A percentile compares a stretch with the other conserved stretches of the same genome.
Evolutionary conservation across 768 basidiomycete species (phyloP).

Genomic region (Termitomyces sp.): DNA sequence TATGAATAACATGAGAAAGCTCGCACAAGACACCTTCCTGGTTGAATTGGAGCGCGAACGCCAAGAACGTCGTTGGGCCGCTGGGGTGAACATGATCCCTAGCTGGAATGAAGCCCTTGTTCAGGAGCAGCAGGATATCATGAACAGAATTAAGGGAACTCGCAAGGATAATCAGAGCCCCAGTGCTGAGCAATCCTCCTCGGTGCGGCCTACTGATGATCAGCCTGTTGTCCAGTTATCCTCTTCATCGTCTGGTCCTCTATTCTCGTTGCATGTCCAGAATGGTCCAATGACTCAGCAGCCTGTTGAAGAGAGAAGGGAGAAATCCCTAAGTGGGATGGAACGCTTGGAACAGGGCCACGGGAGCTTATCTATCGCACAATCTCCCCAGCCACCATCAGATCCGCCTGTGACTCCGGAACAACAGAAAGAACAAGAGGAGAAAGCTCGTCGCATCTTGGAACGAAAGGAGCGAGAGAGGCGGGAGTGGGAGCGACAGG

Average conservation of each 20-base stretch:
- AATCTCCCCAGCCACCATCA: neutral
- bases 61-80: conserved; percentile 46
- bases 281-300: neutral
- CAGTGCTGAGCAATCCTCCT: conserved; percentile 4
- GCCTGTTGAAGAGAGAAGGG: conserved; percentile 8
- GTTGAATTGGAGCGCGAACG: conserved; percentile 45
- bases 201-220: neutral
- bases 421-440: conserved; percentile 7
- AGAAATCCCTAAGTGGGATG: neutral
- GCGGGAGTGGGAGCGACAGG: conserved; percentile 6
- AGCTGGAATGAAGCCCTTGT: conserved; percentile 28
- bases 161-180: conserved; percentile 13
- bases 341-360: neutral
- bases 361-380: neutral
- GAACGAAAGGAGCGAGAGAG: conserved; percentile 16
- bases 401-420: neutral
- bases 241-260: neutral
- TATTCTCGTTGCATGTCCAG: neutral
- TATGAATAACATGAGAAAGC: conserved; percentile 39
- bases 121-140: conserved; percentile 40
- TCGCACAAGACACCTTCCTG: conserved; percentile 46
- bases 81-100: conserved; percentile 29
- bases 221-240: neutral
- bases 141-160: conserved; percentile 38
- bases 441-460: conserved; percentile 3